A percentile compares a stretch with the other conserved stretches of the same genome.
These are phyloP conservation scores for Capsaspora owczarzaki DNA, from an alignment of 78 protist genomes.

Conservation along the genomic window DNA sequence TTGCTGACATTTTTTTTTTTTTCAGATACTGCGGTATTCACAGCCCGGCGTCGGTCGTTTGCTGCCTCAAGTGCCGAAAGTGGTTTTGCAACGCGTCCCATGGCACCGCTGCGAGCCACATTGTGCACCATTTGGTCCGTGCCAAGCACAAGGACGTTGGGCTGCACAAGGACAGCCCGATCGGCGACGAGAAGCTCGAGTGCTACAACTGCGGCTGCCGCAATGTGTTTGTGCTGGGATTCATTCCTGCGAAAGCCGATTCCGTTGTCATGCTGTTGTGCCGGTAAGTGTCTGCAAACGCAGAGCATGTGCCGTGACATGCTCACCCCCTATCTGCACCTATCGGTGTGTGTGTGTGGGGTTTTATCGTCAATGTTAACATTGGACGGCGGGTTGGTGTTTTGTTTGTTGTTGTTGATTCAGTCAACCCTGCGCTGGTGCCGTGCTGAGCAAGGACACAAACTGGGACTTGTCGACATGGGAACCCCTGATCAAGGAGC, in stretches of 20 bases:
- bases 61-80: slow-evolving; percentile 69
- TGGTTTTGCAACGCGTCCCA: slow-evolving; percentile 97
- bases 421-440: slow-evolving; percentile 55
- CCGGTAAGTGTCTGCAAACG: slow-evolving; percentile 33
- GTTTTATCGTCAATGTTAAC: too few species aligned
- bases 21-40: slow-evolving; percentile 81
- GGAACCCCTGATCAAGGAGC: slow-evolving; percentile 87
- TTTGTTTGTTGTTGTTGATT: neutral
- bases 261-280: slow-evolving; percentile 91
- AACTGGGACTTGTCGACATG: slow-evolving; percentile 83
- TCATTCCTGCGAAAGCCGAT: slow-evolving; percentile 88
- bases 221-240: slow-evolving; percentile 94
- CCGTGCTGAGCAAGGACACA: slow-evolving; percentile 31
- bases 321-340: neutral
- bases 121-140: slow-evolving; percentile 88
- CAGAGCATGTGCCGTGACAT: neutral
- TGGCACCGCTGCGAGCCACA: slow-evolving; percentile 70
- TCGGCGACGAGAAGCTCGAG: slow-evolving; percentile 59
- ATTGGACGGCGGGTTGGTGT: too few species aligned
- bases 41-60: slow-evolving; percentile 76
- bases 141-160: slow-evolving; percentile 83
- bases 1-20: neutral
- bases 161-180: slow-evolving; percentile 60
- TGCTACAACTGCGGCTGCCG: slow-evolving; percentile 93
- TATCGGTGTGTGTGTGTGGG: neutral